A percentile compares a stretch with the other conserved stretches of the same genome.
phyloP scores from a whole-genome alignment of 257 asterid genomes.

The Solanum phureja region DNA sequence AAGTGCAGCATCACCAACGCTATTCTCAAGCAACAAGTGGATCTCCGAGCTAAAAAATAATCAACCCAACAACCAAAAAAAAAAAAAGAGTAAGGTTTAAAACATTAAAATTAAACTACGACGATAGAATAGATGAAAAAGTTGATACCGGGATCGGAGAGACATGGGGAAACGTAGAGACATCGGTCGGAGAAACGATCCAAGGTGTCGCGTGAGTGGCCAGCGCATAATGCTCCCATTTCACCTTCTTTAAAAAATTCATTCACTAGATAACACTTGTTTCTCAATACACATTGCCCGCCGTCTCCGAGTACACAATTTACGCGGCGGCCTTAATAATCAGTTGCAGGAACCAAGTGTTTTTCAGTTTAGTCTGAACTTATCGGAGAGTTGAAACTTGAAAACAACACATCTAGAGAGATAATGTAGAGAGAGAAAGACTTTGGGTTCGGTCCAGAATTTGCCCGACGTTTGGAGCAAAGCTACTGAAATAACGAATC shows the following conservation, averaged over 20 bases:
- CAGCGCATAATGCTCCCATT: conserved; percentile 62
- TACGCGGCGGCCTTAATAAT: background rate
- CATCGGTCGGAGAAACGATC: conserved; percentile 64
- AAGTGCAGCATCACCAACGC: conserved; percentile 86
- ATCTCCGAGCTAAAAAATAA: conserved; percentile 55
- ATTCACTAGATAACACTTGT: background rate
- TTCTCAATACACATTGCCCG: background rate
- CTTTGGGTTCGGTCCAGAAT: background rate
- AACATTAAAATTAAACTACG: background rate
- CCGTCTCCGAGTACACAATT: background rate
- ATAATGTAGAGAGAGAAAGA: background rate
- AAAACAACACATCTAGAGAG: background rate
- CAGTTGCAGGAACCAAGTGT: background rate
- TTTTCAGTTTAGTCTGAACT: background rate
- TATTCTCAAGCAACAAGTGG: conserved; percentile 52
- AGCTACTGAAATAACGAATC: background rate
- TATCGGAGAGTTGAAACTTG: background rate
- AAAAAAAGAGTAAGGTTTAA: background rate
- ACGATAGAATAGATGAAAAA: background rate
- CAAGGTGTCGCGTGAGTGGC: conserved; percentile 40
- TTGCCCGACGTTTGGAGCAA: background rate
- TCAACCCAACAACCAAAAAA: background rate
- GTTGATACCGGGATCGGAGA: conserved; percentile 75
- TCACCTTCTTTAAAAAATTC: conserved; percentile 7
- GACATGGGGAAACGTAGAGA: conserved; percentile 67